Base-by-base conservation (phyloP, 2,329 filamentous ascomycete genomes). In the Diplodia intermedia region DNA sequence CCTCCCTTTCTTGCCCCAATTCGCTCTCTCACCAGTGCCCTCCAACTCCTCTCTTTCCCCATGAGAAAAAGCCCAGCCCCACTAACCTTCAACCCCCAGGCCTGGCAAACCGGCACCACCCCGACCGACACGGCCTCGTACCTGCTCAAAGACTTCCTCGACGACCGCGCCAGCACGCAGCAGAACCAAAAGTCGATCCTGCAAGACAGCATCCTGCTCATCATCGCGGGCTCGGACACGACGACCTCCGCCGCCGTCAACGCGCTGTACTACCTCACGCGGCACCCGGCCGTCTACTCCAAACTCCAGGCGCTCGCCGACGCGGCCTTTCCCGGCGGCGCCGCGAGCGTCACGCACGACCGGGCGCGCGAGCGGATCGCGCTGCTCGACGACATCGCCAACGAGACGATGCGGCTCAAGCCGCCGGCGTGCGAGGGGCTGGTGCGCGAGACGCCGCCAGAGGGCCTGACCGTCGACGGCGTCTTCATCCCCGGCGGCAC, bases 351-450 rank as follows among this genome's bases (percentile, higher is more conserved):
- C 75, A 72, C 70, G 15, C 76, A 76, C 66, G 75, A 77, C 12
- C 73, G 73, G 14, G 68, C 70, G 29, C 76, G 73, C 50, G 23
- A 71, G n/a, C n/a, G n/a, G 0, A 69, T 79, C 20, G 14, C 72
- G 1, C 73, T 77, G 38, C 73, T 83, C 15, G 79, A 82, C 66
- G 78, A 75, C 18, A 71, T 77, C n/a, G 81, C 82, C 73, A 78
- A 82, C 66, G 82, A 84, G 69, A 73, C 80, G 1, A 71, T 83
- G 4, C 77, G 82, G n/a, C 72, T 83, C 4, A 75, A 81, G 65
- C 80, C 82, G 6, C 74, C 80, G 0, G 77, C 81, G 1, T 78
- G 79, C 1, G 75, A 74, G 8, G 79, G 76, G 0, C 54, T 80
- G 29, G 72, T 73, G 36, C 73, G 82, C 3, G 57, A 76, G 14